A percentile compares a stretch with the other conserved stretches of the same genome.
phyloP scores from a whole-genome alignment of 176 grass and related monocot genomes.

The Panicum miliaceum region DNA sequence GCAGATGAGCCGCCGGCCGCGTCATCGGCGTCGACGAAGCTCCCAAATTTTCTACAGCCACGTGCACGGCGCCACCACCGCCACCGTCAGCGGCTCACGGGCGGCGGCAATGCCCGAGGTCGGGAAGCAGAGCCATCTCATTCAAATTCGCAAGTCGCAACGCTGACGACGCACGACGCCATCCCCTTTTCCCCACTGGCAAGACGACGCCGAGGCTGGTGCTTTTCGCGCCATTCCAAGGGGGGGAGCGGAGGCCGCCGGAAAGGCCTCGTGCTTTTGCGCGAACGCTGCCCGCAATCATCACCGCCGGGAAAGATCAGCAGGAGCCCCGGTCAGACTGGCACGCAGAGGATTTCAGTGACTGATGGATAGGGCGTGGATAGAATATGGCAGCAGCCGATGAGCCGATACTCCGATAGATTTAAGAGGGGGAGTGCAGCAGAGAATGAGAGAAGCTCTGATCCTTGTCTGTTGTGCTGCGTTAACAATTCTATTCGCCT shows the following conservation, averaged over 20 bases:
- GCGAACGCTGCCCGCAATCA: conserved; percentile 12
- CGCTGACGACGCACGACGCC: not conserved
- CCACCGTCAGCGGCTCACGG: too few species aligned
- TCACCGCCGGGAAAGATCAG: conserved; percentile 11
- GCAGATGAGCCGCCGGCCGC: too few species aligned
- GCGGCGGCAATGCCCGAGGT: too few species aligned
- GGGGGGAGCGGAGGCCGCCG: not conserved
- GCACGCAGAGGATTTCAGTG: not conserved
- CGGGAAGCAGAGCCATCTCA: not conserved
- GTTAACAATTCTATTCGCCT: not conserved
- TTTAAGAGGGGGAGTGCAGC: not conserved
- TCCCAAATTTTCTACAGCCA: too few species aligned
- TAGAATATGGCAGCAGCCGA: not conserved
- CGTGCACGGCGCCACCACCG: too few species aligned
- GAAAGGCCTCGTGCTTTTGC: not conserved
- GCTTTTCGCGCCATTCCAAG: conserved; percentile 26
- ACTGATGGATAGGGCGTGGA: not conserved
- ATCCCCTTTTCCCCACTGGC: not conserved
- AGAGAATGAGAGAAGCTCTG: not conserved
- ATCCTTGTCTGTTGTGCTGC: not conserved
- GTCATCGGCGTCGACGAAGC: too few species aligned
- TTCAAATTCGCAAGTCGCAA: too few species aligned
- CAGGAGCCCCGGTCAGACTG: not conserved
- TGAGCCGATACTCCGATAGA: not conserved
- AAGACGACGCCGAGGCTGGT: conserved; percentile 8